Evolutionary conservation across 2,329 filamentous ascomycete species (phyloP).

Genomic region (Colletotrichum salicis): DNA sequence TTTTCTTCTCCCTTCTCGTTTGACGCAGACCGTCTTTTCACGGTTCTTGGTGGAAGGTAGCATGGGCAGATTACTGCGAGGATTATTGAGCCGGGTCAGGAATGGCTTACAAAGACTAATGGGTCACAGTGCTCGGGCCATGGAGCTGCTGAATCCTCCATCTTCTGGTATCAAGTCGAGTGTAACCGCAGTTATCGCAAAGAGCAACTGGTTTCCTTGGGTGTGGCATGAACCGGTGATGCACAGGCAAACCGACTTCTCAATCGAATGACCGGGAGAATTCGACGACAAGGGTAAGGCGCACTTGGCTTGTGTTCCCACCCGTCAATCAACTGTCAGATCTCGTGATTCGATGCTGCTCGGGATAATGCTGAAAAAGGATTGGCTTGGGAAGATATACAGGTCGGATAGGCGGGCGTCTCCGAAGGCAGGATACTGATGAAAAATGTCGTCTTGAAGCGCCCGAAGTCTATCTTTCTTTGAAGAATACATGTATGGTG

Average conservation of each 20-base stretch:
- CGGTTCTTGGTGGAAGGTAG: neutral
- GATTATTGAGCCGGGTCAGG: neutral
- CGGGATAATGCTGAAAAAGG: neutral
- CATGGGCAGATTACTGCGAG: neutral
- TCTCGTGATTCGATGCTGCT: neutral
- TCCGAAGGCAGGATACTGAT: neutral
- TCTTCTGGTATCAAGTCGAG: neutral
- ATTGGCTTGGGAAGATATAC: neutral
- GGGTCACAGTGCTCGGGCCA: neutral
- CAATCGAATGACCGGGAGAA: neutral
- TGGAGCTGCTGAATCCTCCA: neutral
- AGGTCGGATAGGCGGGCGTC: neutral
- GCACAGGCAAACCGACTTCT: neutral
- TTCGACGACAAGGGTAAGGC: neutral
- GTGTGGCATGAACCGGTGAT: neutral
- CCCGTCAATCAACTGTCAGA: neutral
- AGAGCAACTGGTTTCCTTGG: neutral
- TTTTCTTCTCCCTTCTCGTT: too few species aligned
- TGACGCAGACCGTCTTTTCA: neutral
- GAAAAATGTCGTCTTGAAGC: neutral
- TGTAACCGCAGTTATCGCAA: neutral
- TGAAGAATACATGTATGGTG: neutral
- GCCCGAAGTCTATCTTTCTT: neutral
- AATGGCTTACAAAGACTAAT: neutral
- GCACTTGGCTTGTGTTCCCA: neutral